Evolutionary conservation across 768 basidiomycete genomes (phyloP), one percentile per base, ranked within the genome.

Genomic region (Lactarius indigo): DNA sequence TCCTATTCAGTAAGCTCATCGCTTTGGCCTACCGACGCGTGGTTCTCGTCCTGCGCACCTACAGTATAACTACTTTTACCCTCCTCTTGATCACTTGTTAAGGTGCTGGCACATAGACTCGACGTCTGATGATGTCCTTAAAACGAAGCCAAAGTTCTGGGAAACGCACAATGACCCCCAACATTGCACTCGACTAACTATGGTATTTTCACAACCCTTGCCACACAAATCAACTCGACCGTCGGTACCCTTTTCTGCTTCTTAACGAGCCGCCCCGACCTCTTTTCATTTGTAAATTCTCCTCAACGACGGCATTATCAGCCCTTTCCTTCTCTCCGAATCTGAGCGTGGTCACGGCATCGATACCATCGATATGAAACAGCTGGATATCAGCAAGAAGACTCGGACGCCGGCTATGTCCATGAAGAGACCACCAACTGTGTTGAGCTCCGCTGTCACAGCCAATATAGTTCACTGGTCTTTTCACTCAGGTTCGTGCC

Each of bases 311-410:
- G 83, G 86, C 26, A 82, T 80, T 17, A 79, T 83, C 57, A 47
- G 60, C 1, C 57, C 68, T n/a, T 55, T 42, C 12, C 60, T 69
- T 20, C 60, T 68, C 28, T 56, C n/a, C n/a, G n/a, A n/a, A n/a
- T n/a, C 68, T 9, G 85, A 86, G 75, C 79, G 83, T 10, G 85
- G 83, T 1, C 86, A 87, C 65, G 86, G 85, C 17, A 73, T 87
- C 17, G 85, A 87, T 57, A 81, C 84, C 1, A 81, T 83, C 69
- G 85, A 87, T 69, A 80, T 86, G 85, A 87, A 72, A 87, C 86
- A 8, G 87, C 85, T 17, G 86, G 84, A 13, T 84, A 82, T 0
- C 79, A 78, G 64, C 82, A 80, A 1, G 59, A 75, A 3, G 75
- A n/a, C n/a, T n/a, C n/a, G n/a, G n/a, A 81, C 64, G 85, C 55